A percentile compares a stretch with the other conserved stretches of the same genome.
These are phyloP conservation scores for Metschnikowia anglica DNA, from an alignment of 805 yeast genomes.

Conservation along the genomic window DNA sequence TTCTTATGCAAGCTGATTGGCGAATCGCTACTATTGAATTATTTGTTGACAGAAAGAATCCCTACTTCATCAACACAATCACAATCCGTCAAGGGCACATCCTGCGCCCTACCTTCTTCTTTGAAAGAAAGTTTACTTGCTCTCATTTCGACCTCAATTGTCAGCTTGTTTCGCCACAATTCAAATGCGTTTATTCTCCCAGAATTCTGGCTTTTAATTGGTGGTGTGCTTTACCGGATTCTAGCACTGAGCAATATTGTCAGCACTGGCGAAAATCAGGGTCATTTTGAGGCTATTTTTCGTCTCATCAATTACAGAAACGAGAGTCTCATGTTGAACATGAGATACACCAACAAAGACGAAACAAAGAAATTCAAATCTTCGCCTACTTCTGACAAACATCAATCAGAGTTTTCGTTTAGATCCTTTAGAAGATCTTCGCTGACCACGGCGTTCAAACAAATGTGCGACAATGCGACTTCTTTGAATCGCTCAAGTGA, in stretches of 20 bases:
- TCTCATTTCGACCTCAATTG: constrained; percentile 31
- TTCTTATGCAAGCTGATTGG: constrained; percentile 63
- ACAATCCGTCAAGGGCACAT: neutral
- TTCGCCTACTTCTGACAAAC: no score
- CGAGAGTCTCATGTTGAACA: constrained; percentile 64
- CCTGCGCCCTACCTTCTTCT: constrained; percentile 6
- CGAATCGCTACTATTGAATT: constrained; percentile 54
- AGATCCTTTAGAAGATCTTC: no score
- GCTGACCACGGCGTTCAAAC: neutral
- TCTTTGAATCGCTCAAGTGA: constrained; percentile 23
- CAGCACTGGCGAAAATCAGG: constrained; percentile 23
- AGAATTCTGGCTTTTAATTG: constrained; percentile 56
- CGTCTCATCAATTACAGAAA: constrained; percentile 65
- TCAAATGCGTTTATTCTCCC: constrained; percentile 66
- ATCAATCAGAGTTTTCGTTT: no score
- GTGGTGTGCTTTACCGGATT: constrained; percentile 46
- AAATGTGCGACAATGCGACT: neutral
- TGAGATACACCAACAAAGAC: constrained; percentile 20
- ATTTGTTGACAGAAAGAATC: constrained; percentile 39
- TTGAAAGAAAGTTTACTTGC: constrained; percentile 30
- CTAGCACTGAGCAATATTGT: constrained; percentile 23
- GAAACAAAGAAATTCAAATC: no score
- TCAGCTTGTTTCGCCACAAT: constrained; percentile 47
- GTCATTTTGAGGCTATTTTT: constrained; percentile 45
- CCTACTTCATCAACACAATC: constrained; percentile 15